A percentile compares a stretch with the other conserved stretches of the same genome.
Evolutionary conservation across 257 asterid genomes (phyloP).

Genomic region (Nicotiana tabacum): DNA sequence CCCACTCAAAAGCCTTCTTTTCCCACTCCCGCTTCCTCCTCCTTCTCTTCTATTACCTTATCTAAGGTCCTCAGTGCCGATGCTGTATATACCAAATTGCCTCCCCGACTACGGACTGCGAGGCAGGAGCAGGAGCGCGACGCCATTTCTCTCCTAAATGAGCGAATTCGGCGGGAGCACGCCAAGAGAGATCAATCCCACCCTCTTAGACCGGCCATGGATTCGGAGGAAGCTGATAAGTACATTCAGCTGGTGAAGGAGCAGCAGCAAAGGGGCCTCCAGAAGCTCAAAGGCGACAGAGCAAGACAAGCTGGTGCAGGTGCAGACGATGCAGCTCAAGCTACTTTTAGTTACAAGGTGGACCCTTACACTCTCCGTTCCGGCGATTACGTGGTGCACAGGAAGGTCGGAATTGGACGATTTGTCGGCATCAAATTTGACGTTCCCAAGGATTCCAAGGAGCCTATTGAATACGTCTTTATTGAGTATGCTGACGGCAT

Average conservation of each 20-base stretch:
- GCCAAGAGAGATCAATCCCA: slow-evolving; percentile 48
- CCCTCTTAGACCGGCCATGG: slow-evolving; percentile 51
- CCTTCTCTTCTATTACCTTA: neutral
- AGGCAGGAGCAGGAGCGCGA: slow-evolving; percentile 39
- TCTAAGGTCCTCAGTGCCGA: slow-evolving; percentile 8
- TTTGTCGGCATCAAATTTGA: slow-evolving; percentile 73
- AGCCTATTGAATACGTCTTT: slow-evolving; percentile 77
- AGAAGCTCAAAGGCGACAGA: slow-evolving; percentile 66
- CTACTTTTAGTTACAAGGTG: slow-evolving; percentile 55
- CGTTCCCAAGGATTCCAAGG: slow-evolving; percentile 45
- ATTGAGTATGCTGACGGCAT: slow-evolving; percentile 94
- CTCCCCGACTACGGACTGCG: slow-evolving; percentile 21
- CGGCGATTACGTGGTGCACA: slow-evolving; percentile 92
- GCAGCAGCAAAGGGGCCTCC: slow-evolving; percentile 90
- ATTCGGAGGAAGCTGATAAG: slow-evolving; percentile 73
- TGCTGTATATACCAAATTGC: slow-evolving; percentile 17
- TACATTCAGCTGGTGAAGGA: slow-evolving; percentile 76
- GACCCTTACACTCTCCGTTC: slow-evolving; percentile 76
- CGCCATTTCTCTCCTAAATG: slow-evolving; percentile 58
- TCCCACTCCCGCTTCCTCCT: neutral
- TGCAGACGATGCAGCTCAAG: slow-evolving; percentile 16
- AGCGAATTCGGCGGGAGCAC: slow-evolving; percentile 72
- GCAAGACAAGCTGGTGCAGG: slow-evolving; percentile 18
- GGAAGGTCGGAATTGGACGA: slow-evolving; percentile 81
- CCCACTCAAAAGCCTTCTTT: slow-evolving; percentile 5